Evolutionary conservation across 495 filamentous ascomycete genomes (phyloP).

Genomic region (Neurospora intermedia): DNA sequence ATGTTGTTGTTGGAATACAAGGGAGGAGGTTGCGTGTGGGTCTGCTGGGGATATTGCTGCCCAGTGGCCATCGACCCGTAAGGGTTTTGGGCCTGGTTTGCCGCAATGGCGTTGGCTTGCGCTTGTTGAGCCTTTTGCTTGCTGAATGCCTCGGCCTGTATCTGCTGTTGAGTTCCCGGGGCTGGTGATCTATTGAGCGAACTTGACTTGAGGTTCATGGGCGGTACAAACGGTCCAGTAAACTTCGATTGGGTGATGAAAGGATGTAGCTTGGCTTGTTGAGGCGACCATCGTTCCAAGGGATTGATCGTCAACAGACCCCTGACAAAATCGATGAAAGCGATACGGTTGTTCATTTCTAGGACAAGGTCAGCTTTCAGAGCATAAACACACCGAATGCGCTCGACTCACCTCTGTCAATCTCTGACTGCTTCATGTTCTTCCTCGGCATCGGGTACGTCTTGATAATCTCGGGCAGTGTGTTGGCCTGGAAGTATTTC

Average conservation of each 20-base stretch:
- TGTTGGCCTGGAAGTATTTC: constrained; percentile 94
- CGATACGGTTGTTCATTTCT: constrained; percentile 97
- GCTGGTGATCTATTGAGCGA: constrained; percentile 77
- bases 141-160: constrained; percentile 82
- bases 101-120: constrained; percentile 52
- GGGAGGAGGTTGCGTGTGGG: constrained; percentile 40
- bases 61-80: constrained; percentile 28
- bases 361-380: constrained; percentile 3
- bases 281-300: constrained; percentile 93
- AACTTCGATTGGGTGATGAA: constrained; percentile 99
- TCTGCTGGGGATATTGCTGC: constrained; percentile 33
- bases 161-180: constrained; percentile 94
- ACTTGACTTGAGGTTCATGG: constrained; percentile 86
- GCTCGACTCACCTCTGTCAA: constrained; percentile 74
- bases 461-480: constrained; percentile 91
- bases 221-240: constrained; percentile 91
- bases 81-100: constrained; percentile 40
- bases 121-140: constrained; percentile 72
- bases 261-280: constrained; percentile 93
- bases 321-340: constrained; percentile 99
- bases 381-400: background rate
- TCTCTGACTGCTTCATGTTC: constrained; percentile 96
- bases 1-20: constrained; percentile 61
- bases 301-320: constrained; percentile 92
- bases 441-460: constrained; percentile 97